These are phyloP conservation scores for Annona squamosa DNA, from an alignment of 164 flowering plant species.

Conservation along the genomic window DNA sequence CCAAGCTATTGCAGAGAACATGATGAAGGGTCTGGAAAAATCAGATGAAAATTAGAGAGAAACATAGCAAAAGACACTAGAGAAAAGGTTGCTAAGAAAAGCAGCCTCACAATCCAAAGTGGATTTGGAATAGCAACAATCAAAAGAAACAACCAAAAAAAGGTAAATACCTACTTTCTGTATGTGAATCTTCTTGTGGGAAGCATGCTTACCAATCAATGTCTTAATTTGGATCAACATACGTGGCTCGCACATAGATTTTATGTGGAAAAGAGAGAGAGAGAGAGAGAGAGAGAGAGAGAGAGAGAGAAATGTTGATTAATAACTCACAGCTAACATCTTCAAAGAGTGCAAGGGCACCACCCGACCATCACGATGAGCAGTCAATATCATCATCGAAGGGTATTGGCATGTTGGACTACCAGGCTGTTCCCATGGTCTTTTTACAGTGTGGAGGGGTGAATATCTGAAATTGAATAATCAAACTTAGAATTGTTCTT, in stretches of 20 bases:
- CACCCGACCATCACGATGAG: conserved; percentile 97
- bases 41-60: background rate
- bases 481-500: background rate
- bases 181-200: too few species aligned
- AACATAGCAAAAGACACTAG: background rate
- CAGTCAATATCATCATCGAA: conserved; percentile 86
- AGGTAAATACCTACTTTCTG: too few species aligned
- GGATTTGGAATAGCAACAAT: too few species aligned
- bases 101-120: too few species aligned
- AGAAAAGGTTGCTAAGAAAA: too few species aligned
- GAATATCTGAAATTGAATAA: conserved; percentile 56
- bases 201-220: too few species aligned
- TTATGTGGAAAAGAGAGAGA: too few species aligned
- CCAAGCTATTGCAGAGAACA: conserved; percentile 76
- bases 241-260: too few species aligned
- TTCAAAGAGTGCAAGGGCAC: conserved; percentile 93
- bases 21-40: conserved; percentile 72
- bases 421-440: conserved; percentile 74
- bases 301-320: background rate
- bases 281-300: too few species aligned
- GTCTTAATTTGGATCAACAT: too few species aligned
- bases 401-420: conserved; percentile 59
- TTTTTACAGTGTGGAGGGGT: conserved; percentile 84
- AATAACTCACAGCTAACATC: conserved; percentile 68
- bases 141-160: too few species aligned